phyloP scores from a whole-genome alignment of 2,329 filamentous ascomycete genomes.

The Fusarium praegraminearum region DNA sequence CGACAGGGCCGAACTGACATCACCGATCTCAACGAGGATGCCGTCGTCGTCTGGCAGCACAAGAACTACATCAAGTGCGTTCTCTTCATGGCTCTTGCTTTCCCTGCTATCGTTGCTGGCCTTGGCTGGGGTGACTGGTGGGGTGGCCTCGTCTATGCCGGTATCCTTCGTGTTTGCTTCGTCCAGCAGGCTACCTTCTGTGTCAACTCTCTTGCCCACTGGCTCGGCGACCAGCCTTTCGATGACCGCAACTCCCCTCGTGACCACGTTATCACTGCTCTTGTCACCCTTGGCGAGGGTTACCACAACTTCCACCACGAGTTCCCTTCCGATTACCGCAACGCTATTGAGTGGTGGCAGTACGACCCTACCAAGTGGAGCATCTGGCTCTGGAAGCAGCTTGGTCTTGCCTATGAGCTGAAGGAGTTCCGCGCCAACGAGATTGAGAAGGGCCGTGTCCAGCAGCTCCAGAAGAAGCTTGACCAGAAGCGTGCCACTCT shows the following conservation, averaged over 20 bases:
- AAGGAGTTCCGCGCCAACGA: constrained; percentile 94
- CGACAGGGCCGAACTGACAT: constrained; percentile 89
- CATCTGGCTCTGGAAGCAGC: constrained; percentile 86
- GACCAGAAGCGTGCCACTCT: constrained; percentile 85
- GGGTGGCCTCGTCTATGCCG: constrained; percentile 86
- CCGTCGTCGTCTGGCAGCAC: constrained; percentile 89
- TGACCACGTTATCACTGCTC: constrained; percentile 86
- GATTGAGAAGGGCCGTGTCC: constrained; percentile 90
- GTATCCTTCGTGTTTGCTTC: constrained; percentile 88
- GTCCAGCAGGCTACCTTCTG: constrained; percentile 95
- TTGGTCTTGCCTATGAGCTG: constrained; percentile 86
- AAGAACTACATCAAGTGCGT: constrained; percentile 86
- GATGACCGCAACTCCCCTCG: constrained; percentile 92
- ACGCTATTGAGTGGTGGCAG: constrained; percentile 90
- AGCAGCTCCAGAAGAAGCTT: constrained; percentile 93
- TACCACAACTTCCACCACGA: constrained; percentile 98
- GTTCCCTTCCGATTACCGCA: constrained; percentile 93
- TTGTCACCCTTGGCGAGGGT: constrained; percentile 87
- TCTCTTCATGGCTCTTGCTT: constrained; percentile 78
- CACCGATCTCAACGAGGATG: constrained; percentile 86
- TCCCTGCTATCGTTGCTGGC: constrained; percentile 81
- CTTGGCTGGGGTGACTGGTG: constrained; percentile 84
- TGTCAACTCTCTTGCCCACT: constrained; percentile 91
- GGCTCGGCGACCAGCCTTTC: constrained; percentile 92
- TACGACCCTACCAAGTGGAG: constrained; percentile 93